These are phyloP conservation scores for Parathielavia hyrcaniae DNA, from an alignment of 495 filamentous ascomycete genomes.

Conservation along the genomic window DNA sequence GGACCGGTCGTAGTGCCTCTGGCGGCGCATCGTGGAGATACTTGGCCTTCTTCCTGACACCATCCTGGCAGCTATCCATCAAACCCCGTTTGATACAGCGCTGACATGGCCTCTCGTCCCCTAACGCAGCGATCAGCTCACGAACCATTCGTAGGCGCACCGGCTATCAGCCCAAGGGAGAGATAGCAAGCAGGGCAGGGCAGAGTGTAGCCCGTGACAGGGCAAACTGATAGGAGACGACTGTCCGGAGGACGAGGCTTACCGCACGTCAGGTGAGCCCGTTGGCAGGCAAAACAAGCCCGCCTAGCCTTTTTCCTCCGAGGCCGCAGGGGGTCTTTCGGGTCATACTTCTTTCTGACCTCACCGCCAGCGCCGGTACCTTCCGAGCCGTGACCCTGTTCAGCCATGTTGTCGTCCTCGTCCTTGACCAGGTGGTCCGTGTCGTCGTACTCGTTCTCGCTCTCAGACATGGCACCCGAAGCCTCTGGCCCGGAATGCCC, in stretches of 20 bases:
- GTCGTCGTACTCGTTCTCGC: constrained; percentile 50
- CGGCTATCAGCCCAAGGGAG: not conserved
- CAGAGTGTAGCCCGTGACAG: not conserved
- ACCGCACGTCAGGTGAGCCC: constrained; percentile 98
- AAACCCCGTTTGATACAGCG: constrained; percentile 90
- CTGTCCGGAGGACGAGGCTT: constrained; percentile 37
- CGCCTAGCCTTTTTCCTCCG: constrained; percentile 92
- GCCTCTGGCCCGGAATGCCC: constrained; percentile 43
- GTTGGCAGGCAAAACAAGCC: constrained; percentile 93
- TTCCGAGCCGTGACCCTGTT: constrained; percentile 44
- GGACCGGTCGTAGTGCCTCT: constrained; percentile 54
- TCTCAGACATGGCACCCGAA: constrained; percentile 52
- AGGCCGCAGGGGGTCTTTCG: constrained; percentile 81
- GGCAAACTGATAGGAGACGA: not conserved
- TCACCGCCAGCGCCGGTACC: constrained; percentile 40
- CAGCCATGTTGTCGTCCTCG: constrained; percentile 55
- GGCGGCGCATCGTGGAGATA: constrained; percentile 94
- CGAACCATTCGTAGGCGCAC: not conserved
- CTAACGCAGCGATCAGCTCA: constrained; percentile 27
- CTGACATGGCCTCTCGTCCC: constrained; percentile 81
- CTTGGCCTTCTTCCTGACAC: constrained; percentile 96
- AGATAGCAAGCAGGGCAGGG: not conserved
- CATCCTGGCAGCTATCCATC: constrained; percentile 86
- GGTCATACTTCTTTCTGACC: constrained; percentile 57
- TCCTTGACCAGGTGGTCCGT: constrained; percentile 40